Conservation (phyloP, 2,329 filamentous ascomycete species). For the Knoxdaviesia capensis region DNA sequence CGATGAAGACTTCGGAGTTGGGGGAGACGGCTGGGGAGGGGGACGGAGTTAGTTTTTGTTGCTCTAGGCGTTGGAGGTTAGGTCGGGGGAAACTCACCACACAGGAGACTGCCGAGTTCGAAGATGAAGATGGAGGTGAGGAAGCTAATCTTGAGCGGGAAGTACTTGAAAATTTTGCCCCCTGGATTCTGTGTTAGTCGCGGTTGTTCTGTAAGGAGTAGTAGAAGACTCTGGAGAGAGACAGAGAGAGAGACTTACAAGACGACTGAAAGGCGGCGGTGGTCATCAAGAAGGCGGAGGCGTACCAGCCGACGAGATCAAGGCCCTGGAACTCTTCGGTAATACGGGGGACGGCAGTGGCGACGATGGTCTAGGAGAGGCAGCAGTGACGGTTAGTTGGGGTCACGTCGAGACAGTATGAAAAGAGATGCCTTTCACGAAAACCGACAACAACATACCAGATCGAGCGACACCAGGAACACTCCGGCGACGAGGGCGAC, state of each 20-base stretch:
- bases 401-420: neutral
- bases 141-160: slow-evolving; percentile 28
- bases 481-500: slow-evolving; percentile 24
- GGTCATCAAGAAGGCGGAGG: slow-evolving; percentile 31
- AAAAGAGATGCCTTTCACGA: neutral
- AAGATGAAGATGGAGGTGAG: slow-evolving; percentile 28
- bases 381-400: neutral
- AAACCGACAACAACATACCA: slow-evolving; percentile 11
- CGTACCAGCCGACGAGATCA: slow-evolving; percentile 38
- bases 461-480: slow-evolving; percentile 28
- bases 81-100: slow-evolving; percentile 15
- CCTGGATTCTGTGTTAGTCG: slow-evolving; percentile 7
- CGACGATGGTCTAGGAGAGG: slow-evolving; percentile 27
- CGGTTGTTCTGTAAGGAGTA: slow-evolving; percentile 3
- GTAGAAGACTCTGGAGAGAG: slow-evolving; percentile 8
- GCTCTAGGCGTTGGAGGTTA: too few relatives aligned
- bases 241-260: slow-evolving; percentile 12
- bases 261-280: slow-evolving; percentile 22
- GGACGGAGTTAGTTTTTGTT: too few relatives aligned
- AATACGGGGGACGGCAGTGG: slow-evolving; percentile 35
- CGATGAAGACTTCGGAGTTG: slow-evolving; percentile 25
- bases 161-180: slow-evolving; percentile 30
- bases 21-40: slow-evolving; percentile 11
- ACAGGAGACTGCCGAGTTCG: slow-evolving; percentile 31
- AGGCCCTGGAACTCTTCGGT: slow-evolving; percentile 30